Percentiles rank a stretch among this genome's conserved stretches.
Conservation (phyloP, 257 asterid genomes). For the Nyctanthes arbortristis region DNA sequence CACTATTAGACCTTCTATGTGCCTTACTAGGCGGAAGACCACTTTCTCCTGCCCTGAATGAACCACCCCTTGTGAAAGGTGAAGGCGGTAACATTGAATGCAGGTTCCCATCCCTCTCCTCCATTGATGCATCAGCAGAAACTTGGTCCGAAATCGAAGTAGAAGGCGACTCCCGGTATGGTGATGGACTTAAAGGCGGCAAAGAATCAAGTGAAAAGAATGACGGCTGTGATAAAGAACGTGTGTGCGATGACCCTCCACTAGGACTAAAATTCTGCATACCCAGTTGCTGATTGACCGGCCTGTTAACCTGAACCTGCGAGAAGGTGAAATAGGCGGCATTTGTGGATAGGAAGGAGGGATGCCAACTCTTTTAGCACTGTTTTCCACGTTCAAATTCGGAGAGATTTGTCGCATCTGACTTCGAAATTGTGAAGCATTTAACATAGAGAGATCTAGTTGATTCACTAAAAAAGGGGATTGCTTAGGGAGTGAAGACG, state of each 20-base stretch:
- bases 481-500: constrained; percentile 45
- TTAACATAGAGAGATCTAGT: constrained; percentile 45
- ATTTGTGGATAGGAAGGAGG: constrained; percentile 68
- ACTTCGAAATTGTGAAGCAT: constrained; percentile 36
- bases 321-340: constrained; percentile 67
- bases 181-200: constrained; percentile 57
- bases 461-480: constrained; percentile 38
- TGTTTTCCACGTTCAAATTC: constrained; percentile 38
- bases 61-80: constrained; percentile 44
- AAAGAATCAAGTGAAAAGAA: constrained; percentile 53
- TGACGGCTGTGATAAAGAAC: constrained; percentile 49
- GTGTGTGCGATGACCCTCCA: constrained; percentile 42
- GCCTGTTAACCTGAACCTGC: constrained; percentile 43
- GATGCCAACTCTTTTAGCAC: constrained; percentile 49
- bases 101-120: constrained; percentile 38
- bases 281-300: constrained; percentile 40
- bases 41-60: constrained; percentile 45
- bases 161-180: constrained; percentile 34
- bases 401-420: constrained; percentile 52
- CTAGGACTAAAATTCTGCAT: constrained; percentile 41
- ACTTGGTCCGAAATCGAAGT: constrained; percentile 30
- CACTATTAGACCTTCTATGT: constrained; percentile 70
- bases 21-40: constrained; percentile 65
- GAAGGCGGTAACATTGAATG: constrained; percentile 46
- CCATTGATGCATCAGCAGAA: constrained; percentile 43